These are phyloP conservation scores for Leishmania aethiopica DNA, from an alignment of 208 protist genomes.

Conservation along the genomic window DNA sequence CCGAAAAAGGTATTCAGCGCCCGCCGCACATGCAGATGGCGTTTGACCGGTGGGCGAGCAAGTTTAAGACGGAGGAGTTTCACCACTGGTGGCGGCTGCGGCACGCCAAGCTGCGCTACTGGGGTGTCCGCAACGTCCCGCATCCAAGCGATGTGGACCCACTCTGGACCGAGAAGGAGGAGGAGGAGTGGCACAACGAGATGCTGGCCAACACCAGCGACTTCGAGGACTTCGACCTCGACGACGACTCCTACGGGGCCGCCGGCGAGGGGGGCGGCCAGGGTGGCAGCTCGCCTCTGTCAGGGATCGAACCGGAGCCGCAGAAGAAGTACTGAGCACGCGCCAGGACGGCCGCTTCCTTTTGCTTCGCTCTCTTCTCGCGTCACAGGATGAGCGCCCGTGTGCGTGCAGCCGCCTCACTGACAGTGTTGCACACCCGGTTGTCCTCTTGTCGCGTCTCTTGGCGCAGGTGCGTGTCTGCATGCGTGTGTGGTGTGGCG, in stretches of 20 bases:
- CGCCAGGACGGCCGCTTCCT: too few species aligned
- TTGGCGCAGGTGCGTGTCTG: neutral
- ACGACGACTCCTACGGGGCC: slow-evolving; percentile 66
- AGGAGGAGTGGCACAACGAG: slow-evolving; percentile 93
- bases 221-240: slow-evolving; percentile 88
- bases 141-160: slow-evolving; percentile 91
- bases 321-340: slow-evolving; percentile 33
- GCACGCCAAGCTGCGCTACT: slow-evolving; percentile 90
- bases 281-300: slow-evolving; percentile 3
- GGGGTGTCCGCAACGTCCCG: slow-evolving; percentile 92
- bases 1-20: slow-evolving; percentile 87
- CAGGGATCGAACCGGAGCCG: slow-evolving; percentile 26
- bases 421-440: neutral
- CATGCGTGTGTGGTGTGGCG: neutral
- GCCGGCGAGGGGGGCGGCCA: slow-evolving; percentile 57
- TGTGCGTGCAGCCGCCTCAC: neutral
- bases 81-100: slow-evolving; percentile 92
- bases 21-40: slow-evolving; percentile 94
- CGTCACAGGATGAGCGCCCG: neutral
- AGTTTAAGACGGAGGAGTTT: slow-evolving; percentile 93
- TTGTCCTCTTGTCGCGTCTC: neutral
- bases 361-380: neutral
- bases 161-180: slow-evolving; percentile 91
- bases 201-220: slow-evolving; percentile 88
- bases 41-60: slow-evolving; percentile 91